phyloP scores from a whole-genome alignment of 2,329 filamentous ascomycete species.

The Fusarium albidum region DNA sequence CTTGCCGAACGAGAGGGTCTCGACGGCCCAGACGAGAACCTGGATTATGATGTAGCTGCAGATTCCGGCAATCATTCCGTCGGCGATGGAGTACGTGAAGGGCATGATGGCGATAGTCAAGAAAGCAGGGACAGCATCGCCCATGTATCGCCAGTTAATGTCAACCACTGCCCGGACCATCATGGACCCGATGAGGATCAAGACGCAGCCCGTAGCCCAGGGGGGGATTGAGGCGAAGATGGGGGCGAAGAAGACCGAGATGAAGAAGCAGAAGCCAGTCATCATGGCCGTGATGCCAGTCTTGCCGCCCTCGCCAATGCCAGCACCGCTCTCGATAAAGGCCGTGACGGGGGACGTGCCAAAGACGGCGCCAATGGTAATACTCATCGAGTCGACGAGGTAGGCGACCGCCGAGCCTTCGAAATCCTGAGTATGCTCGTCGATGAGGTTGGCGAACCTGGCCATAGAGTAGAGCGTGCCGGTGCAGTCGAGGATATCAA shows the following conservation, averaged over 20 bases:
- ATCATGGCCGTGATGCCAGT: constrained; percentile 74
- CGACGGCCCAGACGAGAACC: too few relatives aligned
- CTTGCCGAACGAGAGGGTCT: neutral
- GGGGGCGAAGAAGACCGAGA: constrained; percentile 74
- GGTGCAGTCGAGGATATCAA: constrained; percentile 77
- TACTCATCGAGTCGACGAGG: constrained; percentile 69
- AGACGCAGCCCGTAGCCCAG: constrained; percentile 79
- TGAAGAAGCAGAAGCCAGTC: constrained; percentile 71
- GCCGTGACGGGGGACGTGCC: constrained; percentile 73
- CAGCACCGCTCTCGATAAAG: constrained; percentile 75
- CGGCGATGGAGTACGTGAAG: constrained; percentile 84
- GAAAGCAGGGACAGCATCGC: constrained; percentile 81
- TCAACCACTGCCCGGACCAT: constrained; percentile 78
- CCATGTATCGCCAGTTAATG: constrained; percentile 84
- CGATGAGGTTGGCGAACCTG: constrained; percentile 69
- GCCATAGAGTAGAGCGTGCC: constrained; percentile 79
- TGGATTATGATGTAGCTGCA: too few relatives aligned
- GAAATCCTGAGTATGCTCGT: constrained; percentile 73
- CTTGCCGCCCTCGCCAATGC: constrained; percentile 74
- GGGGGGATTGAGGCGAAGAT: constrained; percentile 77
- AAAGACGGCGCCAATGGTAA: constrained; percentile 72
- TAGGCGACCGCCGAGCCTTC: constrained; percentile 81
- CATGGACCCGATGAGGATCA: constrained; percentile 68
- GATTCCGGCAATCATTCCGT: constrained; percentile 72
- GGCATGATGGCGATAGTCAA: constrained; percentile 82